A percentile compares a stretch with the other conserved stretches of the same genome.
These are phyloP conservation scores for Rhodotorula sp. DNA, from an alignment of 1,284 basidiomycete species.

Conservation along the genomic window DNA sequence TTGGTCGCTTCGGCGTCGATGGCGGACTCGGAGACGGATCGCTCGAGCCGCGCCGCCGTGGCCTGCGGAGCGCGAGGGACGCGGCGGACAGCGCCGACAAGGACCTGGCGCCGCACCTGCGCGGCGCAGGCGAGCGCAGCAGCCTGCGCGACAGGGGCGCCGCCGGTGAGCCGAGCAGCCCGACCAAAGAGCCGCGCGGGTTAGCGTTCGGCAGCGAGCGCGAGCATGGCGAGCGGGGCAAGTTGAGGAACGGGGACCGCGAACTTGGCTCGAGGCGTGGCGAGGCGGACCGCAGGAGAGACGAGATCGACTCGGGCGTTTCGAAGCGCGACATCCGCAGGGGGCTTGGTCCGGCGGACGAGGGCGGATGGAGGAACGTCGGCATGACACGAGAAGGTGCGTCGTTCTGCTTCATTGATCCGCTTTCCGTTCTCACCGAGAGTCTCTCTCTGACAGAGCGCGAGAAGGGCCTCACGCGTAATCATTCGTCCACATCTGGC, in stretches of 20 bases:
- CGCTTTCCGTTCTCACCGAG: not conserved
- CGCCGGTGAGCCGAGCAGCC: not conserved
- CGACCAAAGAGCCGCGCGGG: not conserved
- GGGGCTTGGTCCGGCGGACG: slow-evolving; percentile 28
- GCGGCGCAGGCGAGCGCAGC: not conserved
- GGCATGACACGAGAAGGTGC: slow-evolving; percentile 30
- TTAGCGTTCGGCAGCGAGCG: not conserved
- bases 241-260: not conserved
- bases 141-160: not conserved
- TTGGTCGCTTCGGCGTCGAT: slow-evolving; percentile 40
- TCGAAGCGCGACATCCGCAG: slow-evolving; percentile 21
- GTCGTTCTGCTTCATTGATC: not conserved
- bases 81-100: slow-evolving; percentile 10
- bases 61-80: not conserved
- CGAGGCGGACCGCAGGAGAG: slow-evolving; percentile 4
- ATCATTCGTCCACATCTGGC: not conserved
- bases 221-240: not conserved
- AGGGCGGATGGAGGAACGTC: slow-evolving; percentile 40
- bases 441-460: slow-evolving; percentile 19
- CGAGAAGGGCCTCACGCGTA: slow-evolving; percentile 27
- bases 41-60: not conserved
- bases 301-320: not conserved
- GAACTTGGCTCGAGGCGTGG: not conserved
- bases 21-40: slow-evolving; percentile 23
- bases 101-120: slow-evolving; percentile 24